phyloP scores from a whole-genome alignment of 495 filamentous ascomycete species.

The Astrothelium subdiscretum region DNA sequence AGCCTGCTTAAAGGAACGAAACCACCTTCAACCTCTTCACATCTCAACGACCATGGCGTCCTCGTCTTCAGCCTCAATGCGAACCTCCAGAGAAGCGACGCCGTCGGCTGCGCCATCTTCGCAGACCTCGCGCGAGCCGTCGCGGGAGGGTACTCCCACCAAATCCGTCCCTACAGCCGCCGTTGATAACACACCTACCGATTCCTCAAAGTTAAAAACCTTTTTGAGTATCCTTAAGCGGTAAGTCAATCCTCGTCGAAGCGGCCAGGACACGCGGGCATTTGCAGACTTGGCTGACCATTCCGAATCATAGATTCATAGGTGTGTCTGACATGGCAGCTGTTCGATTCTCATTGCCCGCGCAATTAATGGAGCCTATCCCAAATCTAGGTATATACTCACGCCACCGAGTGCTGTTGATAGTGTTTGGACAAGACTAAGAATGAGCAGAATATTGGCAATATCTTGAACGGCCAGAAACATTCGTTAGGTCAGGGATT shows the following conservation, averaged over 20 bases:
- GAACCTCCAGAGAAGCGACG: background rate
- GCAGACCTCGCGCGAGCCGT: background rate
- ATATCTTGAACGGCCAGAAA: conserved; percentile 89
- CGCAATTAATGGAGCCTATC: conserved; percentile 87
- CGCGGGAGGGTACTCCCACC: background rate
- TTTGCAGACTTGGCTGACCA: background rate
- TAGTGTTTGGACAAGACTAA: background rate
- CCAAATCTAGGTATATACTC: conserved; percentile 67
- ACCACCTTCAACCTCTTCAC: background rate
- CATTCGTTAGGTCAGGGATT: conserved; percentile 60
- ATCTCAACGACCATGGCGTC: background rate
- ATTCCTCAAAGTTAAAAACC: conserved; percentile 71
- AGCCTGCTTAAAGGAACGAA: background rate
- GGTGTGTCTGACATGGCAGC: conserved; percentile 91
- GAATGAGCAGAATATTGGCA: conserved; percentile 78
- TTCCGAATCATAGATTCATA: conserved; percentile 52
- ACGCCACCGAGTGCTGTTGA: background rate
- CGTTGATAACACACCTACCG: conserved; percentile 57
- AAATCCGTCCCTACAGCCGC: background rate
- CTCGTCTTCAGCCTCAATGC: background rate
- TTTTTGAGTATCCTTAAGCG: conserved; percentile 74
- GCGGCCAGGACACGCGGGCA: conserved; percentile 12
- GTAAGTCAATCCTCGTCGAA: conserved; percentile 31
- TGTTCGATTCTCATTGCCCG: conserved; percentile 89
- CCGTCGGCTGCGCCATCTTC: background rate